phyloP scores from a whole-genome alignment of 352 stramenopile species.

The Aphanomyces invadans region DNA sequence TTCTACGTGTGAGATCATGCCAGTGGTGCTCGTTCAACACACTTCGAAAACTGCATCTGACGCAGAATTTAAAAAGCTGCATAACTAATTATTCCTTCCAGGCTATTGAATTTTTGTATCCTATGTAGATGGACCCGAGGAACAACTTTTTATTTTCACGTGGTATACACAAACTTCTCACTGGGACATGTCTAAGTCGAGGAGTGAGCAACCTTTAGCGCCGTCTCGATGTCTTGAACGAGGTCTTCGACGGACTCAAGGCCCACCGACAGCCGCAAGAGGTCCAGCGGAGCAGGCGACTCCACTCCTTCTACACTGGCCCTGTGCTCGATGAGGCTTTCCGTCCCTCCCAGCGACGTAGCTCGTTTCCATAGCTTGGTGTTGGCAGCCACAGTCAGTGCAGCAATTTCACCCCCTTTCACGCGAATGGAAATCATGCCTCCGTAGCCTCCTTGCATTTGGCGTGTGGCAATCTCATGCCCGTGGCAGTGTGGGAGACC shows the following conservation, averaged over 20 bases:
- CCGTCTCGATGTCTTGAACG: slow-evolving; percentile 42
- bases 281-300: slow-evolving; percentile 33
- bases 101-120: no score
- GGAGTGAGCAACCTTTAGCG: slow-evolving; percentile 25
- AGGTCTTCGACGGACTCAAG: slow-evolving; percentile 55
- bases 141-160: no score
- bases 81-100: no score
- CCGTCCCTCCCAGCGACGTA: slow-evolving; percentile 66
- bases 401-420: slow-evolving; percentile 32
- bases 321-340: slow-evolving; percentile 71
- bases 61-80: no score
- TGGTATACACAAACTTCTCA: no score
- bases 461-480: slow-evolving; percentile 15
- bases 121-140: no score
- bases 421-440: slow-evolving; percentile 64
- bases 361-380: slow-evolving; percentile 38
- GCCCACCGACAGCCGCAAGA: slow-evolving; percentile 52
- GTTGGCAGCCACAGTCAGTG: slow-evolving; percentile 42
- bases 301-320: slow-evolving; percentile 53
- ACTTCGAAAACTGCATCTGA: no score
- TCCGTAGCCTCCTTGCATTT: slow-evolving; percentile 30
- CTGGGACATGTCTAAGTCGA: no score
- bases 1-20: no score
- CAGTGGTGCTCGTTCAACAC: no score
- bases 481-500: slow-evolving; percentile 17